A percentile compares a stretch with the other conserved stretches of the same genome.
These are phyloP conservation scores for Blumeria hordei DNA, from an alignment of 2,329 filamentous ascomycete species.

Conservation along the genomic window DNA sequence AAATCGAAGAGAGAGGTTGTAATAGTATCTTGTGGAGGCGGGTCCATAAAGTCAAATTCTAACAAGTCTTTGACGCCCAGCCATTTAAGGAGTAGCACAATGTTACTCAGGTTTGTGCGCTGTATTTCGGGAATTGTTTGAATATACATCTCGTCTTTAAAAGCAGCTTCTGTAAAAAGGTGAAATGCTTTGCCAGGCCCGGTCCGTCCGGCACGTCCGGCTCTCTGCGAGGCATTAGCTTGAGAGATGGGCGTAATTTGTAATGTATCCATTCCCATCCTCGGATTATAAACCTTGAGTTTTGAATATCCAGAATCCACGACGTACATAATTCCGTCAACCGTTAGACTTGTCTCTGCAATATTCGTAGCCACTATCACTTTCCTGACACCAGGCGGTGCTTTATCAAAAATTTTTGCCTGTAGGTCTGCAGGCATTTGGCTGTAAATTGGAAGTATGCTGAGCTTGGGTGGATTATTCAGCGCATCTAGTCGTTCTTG, in stretches of 20 bases:
- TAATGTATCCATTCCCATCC: constrained; percentile 97
- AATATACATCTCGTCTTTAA: constrained; percentile 86
- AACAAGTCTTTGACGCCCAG: constrained; percentile 81
- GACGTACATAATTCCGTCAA: constrained; percentile 98
- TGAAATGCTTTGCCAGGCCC: constrained; percentile 90
- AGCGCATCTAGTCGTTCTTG: constrained; percentile 69
- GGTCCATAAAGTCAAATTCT: constrained; percentile 98
- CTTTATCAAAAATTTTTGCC: constrained; percentile 89
- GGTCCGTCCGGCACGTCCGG: constrained; percentile 79
- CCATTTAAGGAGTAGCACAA: constrained; percentile 79
- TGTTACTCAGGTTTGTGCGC: constrained; percentile 85
- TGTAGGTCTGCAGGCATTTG: constrained; percentile 98
- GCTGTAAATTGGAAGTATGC: constrained; percentile 92
- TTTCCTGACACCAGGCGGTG: constrained; percentile 73
- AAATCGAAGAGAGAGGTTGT: constrained; percentile 92
- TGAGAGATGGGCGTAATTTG: constrained; percentile 96
- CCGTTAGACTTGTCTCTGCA: constrained; percentile 89
- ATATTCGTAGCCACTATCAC: constrained; percentile 98
- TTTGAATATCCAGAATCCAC: constrained; percentile 93
- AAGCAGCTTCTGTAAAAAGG: constrained; percentile 81
- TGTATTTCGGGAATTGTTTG: constrained; percentile 97
- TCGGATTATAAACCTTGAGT: constrained; percentile 93
- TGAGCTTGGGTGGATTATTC: constrained; percentile 84
- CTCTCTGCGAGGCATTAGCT: constrained; percentile 81
- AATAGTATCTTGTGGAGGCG: constrained; percentile 91